These are phyloP conservation scores for Eucalyptus cloeziana DNA, from an alignment of 345 rosid species.

Conservation along the genomic window DNA sequence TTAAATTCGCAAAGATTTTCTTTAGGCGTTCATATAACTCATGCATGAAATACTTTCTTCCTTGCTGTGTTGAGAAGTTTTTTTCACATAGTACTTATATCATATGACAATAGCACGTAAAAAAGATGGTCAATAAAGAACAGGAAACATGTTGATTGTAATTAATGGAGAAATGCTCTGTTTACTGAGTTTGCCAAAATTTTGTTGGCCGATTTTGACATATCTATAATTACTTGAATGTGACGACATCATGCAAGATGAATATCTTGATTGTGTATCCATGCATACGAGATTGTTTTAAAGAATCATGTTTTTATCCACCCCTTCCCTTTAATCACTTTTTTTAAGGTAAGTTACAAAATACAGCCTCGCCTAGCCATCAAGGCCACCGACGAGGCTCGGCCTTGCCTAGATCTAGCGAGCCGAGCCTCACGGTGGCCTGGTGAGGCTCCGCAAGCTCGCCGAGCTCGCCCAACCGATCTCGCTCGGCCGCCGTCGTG, in stretches of 20 bases:
- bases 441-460: no score
- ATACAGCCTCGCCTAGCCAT: no score
- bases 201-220: rapidly evolving
- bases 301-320: not conserved
- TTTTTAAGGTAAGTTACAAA: no score
- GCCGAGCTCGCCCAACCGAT: no score
- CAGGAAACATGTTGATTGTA: not conserved
- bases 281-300: not conserved
- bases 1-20: no score
- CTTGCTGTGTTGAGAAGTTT: rapidly evolving
- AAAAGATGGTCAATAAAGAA: not conserved
- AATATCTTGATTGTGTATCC: rapidly evolving
- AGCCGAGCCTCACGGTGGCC: no score
- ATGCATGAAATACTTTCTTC: not conserved
- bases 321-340: not conserved
- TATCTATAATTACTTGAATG: not conserved
- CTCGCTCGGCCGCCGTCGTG: no score
- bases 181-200: not conserved
- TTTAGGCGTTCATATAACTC: not conserved
- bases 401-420: no score
- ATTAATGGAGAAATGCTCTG: not conserved
- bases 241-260: not conserved
- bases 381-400: no score
- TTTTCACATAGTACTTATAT: no score
- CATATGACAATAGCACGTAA: not conserved